These are phyloP conservation scores for Ascochyta pisi DNA, from an alignment of 2,329 filamentous ascomycete species.

Conservation along the genomic window DNA sequence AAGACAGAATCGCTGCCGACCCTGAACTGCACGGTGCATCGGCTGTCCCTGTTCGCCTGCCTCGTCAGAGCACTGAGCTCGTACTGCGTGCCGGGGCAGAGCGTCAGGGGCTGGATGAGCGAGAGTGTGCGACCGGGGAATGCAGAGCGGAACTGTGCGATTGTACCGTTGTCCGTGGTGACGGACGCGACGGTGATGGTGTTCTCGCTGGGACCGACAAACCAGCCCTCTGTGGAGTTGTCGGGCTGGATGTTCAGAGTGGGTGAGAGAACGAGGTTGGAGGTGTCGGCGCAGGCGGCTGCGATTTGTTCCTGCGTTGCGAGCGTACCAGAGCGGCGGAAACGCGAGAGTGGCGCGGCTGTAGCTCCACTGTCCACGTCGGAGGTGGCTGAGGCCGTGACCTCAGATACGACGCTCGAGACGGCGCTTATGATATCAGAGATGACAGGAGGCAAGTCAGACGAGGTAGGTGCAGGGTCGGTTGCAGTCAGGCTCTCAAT, in stretches of 20 bases:
- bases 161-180: conserved; percentile 17
- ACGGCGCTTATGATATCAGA: conserved; percentile 7
- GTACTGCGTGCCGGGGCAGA: conserved; percentile 38
- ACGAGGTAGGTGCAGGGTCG: neutral
- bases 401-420: conserved; percentile 9
- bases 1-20: conserved; percentile 25
- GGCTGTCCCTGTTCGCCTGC: conserved; percentile 25
- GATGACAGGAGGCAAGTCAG: neutral
- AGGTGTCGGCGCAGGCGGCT: conserved; percentile 31
- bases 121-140: conserved; percentile 25
- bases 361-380: neutral
- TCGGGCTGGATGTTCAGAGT: conserved; percentile 28
- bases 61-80: conserved; percentile 18
- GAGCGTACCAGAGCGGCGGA: conserved; percentile 23
- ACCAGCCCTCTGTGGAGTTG: conserved; percentile 31
- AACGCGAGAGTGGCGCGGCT: neutral
- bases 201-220: conserved; percentile 21
- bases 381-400: conserved; percentile 2
- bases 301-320: conserved; percentile 36
- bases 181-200: conserved; percentile 27
- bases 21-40: conserved; percentile 27
- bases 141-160: conserved; percentile 34
- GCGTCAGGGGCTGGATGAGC: conserved; percentile 35
- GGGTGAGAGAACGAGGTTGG: conserved; percentile 38
- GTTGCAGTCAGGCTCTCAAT: neutral